Conservation (phyloP, 225 moss, liverwort and hornwort genomes). For the Polytrichum formosum region DNA sequence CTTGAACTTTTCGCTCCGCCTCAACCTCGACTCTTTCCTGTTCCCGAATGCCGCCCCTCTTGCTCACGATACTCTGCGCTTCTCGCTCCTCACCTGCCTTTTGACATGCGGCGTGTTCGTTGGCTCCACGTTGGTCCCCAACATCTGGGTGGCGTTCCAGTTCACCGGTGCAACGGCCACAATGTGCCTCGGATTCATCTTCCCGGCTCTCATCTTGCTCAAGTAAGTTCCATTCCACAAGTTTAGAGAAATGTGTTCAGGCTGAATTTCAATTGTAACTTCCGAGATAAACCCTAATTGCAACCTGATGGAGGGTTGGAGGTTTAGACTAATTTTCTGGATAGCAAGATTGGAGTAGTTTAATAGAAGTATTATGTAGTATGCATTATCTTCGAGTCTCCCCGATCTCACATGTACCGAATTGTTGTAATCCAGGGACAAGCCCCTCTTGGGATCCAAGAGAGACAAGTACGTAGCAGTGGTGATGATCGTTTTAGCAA, state of each 20-base stretch:
- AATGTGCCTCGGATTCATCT: constrained; percentile 84
- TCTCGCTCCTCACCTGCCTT: constrained; percentile 58
- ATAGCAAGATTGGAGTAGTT: neutral
- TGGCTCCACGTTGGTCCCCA: constrained; percentile 72
- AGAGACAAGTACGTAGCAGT: constrained; percentile 65
- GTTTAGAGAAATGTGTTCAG: neutral
- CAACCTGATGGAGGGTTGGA: too few species aligned
- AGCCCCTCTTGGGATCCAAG: constrained; percentile 55
- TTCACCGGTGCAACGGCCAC: constrained; percentile 89
- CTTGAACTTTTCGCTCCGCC: constrained; percentile 82
- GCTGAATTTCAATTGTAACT: neutral
- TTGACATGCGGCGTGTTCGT: constrained; percentile 59
- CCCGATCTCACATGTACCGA: neutral
- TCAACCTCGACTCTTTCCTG: constrained; percentile 78
- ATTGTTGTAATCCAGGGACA: constrained; percentile 44
- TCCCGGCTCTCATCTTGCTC: constrained; percentile 72
- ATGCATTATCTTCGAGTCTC: neutral
- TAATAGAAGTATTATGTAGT: neutral
- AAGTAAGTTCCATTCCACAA: constrained; percentile 30
- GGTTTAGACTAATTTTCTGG: too few species aligned
- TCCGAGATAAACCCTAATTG: neutral
- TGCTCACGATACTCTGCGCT: constrained; percentile 57
- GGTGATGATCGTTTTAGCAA: constrained; percentile 71
- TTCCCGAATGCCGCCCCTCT: constrained; percentile 67
- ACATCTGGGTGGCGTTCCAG: constrained; percentile 89